Evolutionary conservation across 192 early-diverging fungal species (phyloP), one percentile per base, ranked within the genome.

Genomic region (Endogone sp.): DNA sequence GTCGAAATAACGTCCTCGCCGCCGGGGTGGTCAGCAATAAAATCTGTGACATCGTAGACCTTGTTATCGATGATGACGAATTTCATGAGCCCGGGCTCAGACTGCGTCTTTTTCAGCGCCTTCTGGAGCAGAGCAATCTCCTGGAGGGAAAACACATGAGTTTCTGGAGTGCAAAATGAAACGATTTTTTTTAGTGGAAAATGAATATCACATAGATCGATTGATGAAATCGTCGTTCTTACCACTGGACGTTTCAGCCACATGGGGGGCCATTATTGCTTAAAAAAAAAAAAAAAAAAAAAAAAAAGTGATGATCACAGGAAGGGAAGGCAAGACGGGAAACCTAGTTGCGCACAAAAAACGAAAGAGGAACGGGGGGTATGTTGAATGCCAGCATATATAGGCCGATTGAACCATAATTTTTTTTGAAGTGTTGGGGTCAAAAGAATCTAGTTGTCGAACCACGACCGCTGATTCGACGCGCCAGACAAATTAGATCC

Each of bases 41-140:
- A 93, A 29, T 90, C 90, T n/a, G 83, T 79, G 29, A 94, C 75
- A 82, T 94, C 90, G 69, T 93, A 93, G 2, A 94, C 84, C 68
- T 93, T 93, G 76, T 87, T 84, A 71, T 92, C 82, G 76, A 93
- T 90, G 57, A 91, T 84, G 58, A 90, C 83, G 65, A 83, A 83
- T 60, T 81, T 80, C 25, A 77, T 80, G 31, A 66, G 63, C 8
- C 76, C 76, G 9, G 37, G 1, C 29, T 75, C 65, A n/a, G 63
- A 66, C 63, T 81, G 68, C 37, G 77, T 75, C 56, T 67, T 56
- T 58, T 70, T 72, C 30, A 65, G 66, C 49, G 66, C 23, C 44
- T 64, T 56, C 16, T 64, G 63, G 29, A 65, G 66, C 30, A 49
- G 25, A 28, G 54, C 49, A 54, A 75, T 63, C 49, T 75, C 55